Evolutionary conservation across 352 stramenopile species (phyloP), one percentile per base, ranked within the genome.

Genomic region (Hyaloperonospora brassicae): DNA sequence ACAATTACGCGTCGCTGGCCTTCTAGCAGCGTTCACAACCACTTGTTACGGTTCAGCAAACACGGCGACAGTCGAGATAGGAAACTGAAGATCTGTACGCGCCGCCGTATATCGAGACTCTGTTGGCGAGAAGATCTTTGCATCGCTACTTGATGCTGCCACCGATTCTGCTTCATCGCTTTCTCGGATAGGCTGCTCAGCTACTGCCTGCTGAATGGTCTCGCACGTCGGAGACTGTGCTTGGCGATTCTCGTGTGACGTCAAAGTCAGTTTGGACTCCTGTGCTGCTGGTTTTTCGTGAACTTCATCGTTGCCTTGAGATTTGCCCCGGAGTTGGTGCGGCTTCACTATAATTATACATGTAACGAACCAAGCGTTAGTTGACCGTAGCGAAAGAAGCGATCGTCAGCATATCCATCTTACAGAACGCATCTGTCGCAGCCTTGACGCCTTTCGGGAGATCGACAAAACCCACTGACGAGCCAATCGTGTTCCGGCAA

Each of bases 401-500:
- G 13, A 56, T n/a, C n/a, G n/a, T n/a, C 31, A 53, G 12, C 21
- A 47, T 40, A 10, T 2, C 17, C 47, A 46, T 59, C 75, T 50
- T 69, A 93, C 84, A 76, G 57, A 86, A 94, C 0, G 64, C 66
- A 65, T 94, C 84, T 1, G 84, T 94, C 1, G 84, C 84, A 17
- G 84, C 84, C 38, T 62, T 81, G 17, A 74, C 77, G 51, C 87
- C 70, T 39, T 76, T 70, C 14, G 81, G 69, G 8, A 94, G 70
- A 53, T 76, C 88, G 21, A 92, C 77, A 62, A 89, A 94, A 1
- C 84, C 84, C 24, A 92, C 66, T 0, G 84, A 94, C 23, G 69
- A 72, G 35, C 84, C 84, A 34, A 79, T 70, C 0, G 77, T 81
- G 13, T 50, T 27, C 17, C 74, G 76, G 31, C 73, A 86, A 1